Conservation (phyloP, 495 filamentous ascomycete species). For the Penicillium bialowiezense region DNA sequence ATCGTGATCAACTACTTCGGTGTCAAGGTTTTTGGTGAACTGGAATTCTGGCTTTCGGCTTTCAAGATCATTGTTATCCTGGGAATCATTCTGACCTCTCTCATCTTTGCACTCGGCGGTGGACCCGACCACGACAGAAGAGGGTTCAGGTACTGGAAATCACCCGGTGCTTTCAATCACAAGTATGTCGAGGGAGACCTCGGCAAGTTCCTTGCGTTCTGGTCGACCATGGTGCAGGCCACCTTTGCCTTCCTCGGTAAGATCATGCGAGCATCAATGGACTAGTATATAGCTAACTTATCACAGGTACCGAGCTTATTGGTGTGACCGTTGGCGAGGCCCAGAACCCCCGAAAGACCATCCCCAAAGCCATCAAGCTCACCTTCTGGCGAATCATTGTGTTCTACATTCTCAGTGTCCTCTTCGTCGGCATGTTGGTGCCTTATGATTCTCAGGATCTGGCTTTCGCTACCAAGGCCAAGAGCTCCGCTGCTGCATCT, state of each 20-base stretch:
- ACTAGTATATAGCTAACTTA: too few relatives aligned
- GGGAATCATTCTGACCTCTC: slow-evolving; percentile 62
- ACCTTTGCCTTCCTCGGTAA: slow-evolving; percentile 69
- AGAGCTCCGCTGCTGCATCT: slow-evolving; percentile 50
- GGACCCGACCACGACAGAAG: slow-evolving; percentile 66
- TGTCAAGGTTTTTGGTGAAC: slow-evolving; percentile 72
- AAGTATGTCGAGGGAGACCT: slow-evolving; percentile 39
- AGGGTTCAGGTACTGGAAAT: slow-evolving; percentile 77
- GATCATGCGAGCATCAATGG: background rate
- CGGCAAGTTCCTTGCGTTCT: slow-evolving; percentile 69
- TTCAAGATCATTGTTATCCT: slow-evolving; percentile 74
- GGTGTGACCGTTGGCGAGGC: slow-evolving; percentile 70
- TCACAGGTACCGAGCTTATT: slow-evolving; percentile 72
- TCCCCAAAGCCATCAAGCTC: slow-evolving; percentile 74
- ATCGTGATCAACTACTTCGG: slow-evolving; percentile 55
- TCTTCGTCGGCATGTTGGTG: slow-evolving; percentile 55
- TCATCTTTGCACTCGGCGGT: slow-evolving; percentile 71
- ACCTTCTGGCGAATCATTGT: slow-evolving; percentile 83
- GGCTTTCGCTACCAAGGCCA: slow-evolving; percentile 43
- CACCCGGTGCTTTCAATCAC: slow-evolving; percentile 59
- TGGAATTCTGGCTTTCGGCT: slow-evolving; percentile 77
- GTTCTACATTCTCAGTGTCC: slow-evolving; percentile 65
- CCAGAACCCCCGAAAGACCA: slow-evolving; percentile 69
- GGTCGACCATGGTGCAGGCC: slow-evolving; percentile 73
- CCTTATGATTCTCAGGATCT: slow-evolving; percentile 55